Base-by-base conservation (phyloP, 805 yeast species). In the Danielozyma ontarioensis region DNA sequence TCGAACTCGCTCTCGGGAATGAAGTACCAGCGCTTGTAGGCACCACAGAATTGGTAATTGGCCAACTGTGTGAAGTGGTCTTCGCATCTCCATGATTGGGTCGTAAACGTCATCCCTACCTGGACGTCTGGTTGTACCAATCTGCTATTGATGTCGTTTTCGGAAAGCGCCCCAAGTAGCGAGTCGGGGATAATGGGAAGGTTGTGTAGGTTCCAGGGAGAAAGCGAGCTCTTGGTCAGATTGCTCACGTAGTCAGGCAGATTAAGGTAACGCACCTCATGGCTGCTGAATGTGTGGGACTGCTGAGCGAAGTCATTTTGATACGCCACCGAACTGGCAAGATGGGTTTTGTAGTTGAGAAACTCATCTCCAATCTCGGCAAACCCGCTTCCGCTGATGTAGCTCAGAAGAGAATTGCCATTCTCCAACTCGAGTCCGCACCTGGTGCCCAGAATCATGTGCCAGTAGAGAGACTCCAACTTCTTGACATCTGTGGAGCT, bases 151-250 rank as follows among this genome's bases (percentile, higher is more conserved):
- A 67, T 32, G 32, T 72, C 68, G 3, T 63, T 35, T 31, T 65
- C 75, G 23, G 65, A 57, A 4, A 63, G 50, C 0, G 59, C 64
- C 3, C 66, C 62, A 17, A 80, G 48, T 7, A 80, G 34, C 1
- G 83, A 74, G 17, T 70, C 56, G 3, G 74, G 72, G 24, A 62
- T 51, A 4, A 69, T 43, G 2, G 84, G 73, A 2, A 80, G 19
- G 46, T 78, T 77, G 36, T 72, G 68, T 30, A 80, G 50, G 41
- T 78, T 78, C 83, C 85, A 81, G 0, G 76, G 74, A 34, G 61
- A 52, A 30, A 62, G 46, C 2, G 60, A 38, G 5, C 53, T 32
- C 27, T 47, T 41, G n/a, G 48, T 31, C 16, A 40, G 35, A 15
- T 43, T 43, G 7, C 45, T 33, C 13, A 50, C 46, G 26, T 50